Evolutionary conservation across 2,329 filamentous ascomycete species (phyloP).

Genomic region (Colletotrichum eremochloae): DNA sequence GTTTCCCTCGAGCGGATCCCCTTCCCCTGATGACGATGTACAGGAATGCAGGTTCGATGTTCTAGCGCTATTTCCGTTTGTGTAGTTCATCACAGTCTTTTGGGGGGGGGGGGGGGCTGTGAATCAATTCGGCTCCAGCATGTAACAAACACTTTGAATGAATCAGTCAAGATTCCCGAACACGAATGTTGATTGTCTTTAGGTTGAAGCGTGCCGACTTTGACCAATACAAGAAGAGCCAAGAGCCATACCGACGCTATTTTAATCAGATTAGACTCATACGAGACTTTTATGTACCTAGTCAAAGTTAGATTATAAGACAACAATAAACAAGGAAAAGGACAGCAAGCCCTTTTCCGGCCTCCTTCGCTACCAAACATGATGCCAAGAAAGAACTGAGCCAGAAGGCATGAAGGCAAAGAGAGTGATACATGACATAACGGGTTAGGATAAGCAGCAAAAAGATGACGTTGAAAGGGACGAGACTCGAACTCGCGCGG

Average conservation of each 20-base stretch:
- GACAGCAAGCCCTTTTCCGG: neutral
- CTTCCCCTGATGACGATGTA: neutral
- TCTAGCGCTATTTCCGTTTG: neutral
- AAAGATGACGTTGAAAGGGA: neutral
- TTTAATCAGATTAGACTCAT: no score
- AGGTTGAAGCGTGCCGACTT: neutral
- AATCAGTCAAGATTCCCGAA: neutral
- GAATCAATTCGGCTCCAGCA: neutral
- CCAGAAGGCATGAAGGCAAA: neutral
- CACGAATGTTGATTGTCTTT: neutral
- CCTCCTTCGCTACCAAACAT: neutral
- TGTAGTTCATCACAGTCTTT: neutral
- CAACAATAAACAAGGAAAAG: neutral
- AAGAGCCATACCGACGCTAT: no score
- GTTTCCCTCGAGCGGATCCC: neutral
- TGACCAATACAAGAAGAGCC: no score
- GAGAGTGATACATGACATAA: neutral
- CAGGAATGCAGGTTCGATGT: neutral
- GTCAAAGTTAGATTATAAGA: neutral
- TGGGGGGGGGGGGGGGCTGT: no score
- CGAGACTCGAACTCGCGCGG: conserved; percentile 30
- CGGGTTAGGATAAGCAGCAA: neutral
- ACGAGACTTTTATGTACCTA: neutral
- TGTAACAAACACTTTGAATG: neutral
- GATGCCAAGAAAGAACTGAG: neutral